Percentiles rank a stretch among this genome's conserved stretches.
These are phyloP conservation scores for Begonia masoniana DNA, from an alignment of 306 rosid genomes.

Conservation along the genomic window DNA sequence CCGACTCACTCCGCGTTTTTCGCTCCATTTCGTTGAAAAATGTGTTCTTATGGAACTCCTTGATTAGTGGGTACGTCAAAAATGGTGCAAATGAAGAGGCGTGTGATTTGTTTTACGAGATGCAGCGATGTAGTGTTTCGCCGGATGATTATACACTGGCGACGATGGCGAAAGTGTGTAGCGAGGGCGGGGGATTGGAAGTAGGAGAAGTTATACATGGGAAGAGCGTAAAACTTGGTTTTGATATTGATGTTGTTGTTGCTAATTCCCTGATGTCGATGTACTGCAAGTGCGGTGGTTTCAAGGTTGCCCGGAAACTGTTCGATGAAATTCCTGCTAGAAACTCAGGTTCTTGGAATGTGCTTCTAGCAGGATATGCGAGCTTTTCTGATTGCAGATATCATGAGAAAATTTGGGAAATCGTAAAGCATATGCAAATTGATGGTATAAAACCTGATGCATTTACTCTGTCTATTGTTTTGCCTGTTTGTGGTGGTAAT, in stretches of 20 bases:
- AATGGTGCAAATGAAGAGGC: conserved; percentile 20
- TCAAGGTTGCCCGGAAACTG: conserved; percentile 30
- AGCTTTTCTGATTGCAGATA: conserved; percentile 13
- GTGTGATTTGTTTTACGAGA: conserved; percentile 31
- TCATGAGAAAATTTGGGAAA: conserved; percentile 23
- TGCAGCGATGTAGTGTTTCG: conserved; percentile 22
- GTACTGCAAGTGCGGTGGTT: conserved; percentile 44
- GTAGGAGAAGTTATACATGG: conserved; percentile 52
- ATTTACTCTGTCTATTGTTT: conserved; percentile 46
- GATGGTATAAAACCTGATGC: conserved; percentile 49
- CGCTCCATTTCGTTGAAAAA: conserved; percentile 22
- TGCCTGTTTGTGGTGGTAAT: conserved; percentile 29
- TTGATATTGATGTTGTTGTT: conserved; percentile 40
- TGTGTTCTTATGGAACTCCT: conserved; percentile 52
- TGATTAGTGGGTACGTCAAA: conserved; percentile 45
- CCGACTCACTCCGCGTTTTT: conserved; percentile 33
- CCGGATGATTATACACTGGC: conserved; percentile 71
- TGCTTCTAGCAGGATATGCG: conserved; percentile 34
- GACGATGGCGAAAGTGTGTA: conserved; percentile 43
- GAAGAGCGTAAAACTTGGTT: conserved; percentile 40
- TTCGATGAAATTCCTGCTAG: conserved; percentile 65
- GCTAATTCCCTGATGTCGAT: conserved; percentile 54
- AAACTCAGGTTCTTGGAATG: conserved; percentile 63
- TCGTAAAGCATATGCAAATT: conserved; percentile 25
- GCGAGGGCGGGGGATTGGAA: conserved; percentile 33